phyloP scores from a whole-genome alignment of 306 rosid genomes.

The Castanospermum australe region DNA sequence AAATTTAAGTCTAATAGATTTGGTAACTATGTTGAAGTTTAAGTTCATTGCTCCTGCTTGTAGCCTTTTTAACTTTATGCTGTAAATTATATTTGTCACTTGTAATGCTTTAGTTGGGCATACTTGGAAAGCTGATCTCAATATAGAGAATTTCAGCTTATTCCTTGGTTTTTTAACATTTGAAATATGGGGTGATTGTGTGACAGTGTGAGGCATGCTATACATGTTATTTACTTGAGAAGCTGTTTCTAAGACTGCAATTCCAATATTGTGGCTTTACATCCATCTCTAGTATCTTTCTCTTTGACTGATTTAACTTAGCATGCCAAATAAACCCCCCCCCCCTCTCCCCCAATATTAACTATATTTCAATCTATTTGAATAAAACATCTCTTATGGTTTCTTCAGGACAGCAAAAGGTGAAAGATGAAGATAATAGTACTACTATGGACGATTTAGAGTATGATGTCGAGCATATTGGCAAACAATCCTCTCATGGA shows the following conservation, averaged over 20 bases:
- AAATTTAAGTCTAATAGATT: neutral
- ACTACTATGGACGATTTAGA: conserved; percentile 50
- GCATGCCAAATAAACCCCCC: conserved; percentile 13
- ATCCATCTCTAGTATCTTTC: neutral
- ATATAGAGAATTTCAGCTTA: neutral
- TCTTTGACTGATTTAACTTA: neutral
- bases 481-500: conserved; percentile 30
- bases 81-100: neutral
- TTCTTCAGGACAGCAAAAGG: conserved; percentile 52
- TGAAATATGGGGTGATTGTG: neutral
- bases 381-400: neutral
- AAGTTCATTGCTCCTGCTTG: neutral
- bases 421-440: conserved; percentile 46
- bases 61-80: neutral
- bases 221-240: conserved; percentile 7
- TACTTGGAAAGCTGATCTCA: neutral
- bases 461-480: conserved; percentile 32
- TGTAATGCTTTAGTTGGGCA: neutral
- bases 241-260: neutral
- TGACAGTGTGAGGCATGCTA: neutral
- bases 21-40: neutral
- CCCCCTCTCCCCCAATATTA: neutral
- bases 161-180: conserved; percentile 4
- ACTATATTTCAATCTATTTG: neutral
- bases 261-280: neutral